Base-by-base conservation (phyloP, 148 eudicot species). In the Talinum fruticosum region DNA sequence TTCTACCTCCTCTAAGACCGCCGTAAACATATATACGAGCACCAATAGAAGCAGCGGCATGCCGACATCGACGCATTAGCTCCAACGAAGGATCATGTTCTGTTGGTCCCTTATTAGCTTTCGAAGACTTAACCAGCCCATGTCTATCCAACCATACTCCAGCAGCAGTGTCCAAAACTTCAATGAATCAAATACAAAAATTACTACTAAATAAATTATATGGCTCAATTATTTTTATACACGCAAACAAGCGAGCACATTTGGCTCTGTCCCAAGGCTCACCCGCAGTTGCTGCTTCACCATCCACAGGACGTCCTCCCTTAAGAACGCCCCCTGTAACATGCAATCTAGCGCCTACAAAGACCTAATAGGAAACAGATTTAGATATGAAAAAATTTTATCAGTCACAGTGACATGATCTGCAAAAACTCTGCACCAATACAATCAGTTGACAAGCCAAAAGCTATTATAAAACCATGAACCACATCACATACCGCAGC, bases 151-250 rank as follows among this genome's bases (percentile, higher is more conserved):
- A 81, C 99, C 99, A 96, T 75, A 88, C 96, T 81, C 99, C 99
- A 87, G 99, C 97, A 79, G 99, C 97, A 78, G 99, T 96, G 87
- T 96, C 99, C 94, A 96, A 78, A 61, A 93, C 99, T 95, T 79
- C 83, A 75, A 65, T 80, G 76, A 37, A 49, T 12, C 13, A 71
- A 19, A 80, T 38, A 66, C 29, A 45, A 10, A 80, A 13, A n/a
- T 24, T 73, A 59, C 32, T 69, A 5, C 68, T 51, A 68, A n/a
- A n/a, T n/a, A 78, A 18, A 33, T 67, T 54, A 73, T 14, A 62
- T 8, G 23, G 33, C 29, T 19, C 69, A 69, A 45, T 30, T 21
- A 47, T 34, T 21, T 62, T 51, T 30, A 57, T 13, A 37, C 24
- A 32, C 6, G 65, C 21, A 36, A 44, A 79, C 30, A 72, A 26